Base-by-base conservation (phyloP, 257 asterid genomes). In the Solanum sitiens region DNA sequence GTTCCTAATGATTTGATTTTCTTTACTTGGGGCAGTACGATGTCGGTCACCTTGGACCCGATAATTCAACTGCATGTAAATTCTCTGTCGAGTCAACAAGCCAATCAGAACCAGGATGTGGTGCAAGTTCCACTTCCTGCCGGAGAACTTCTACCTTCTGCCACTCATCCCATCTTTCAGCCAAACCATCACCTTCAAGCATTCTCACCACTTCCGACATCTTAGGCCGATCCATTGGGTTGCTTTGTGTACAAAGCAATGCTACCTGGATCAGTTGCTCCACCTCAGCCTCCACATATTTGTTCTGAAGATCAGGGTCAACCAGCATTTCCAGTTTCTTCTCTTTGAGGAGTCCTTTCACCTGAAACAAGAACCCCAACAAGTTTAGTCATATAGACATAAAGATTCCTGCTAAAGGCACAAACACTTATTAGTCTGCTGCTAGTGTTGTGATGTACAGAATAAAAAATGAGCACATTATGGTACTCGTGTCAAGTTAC, bases 101-200 rank as follows among this genome's bases (percentile, higher is more conserved):
- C 94, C 94, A 92, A 68, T 91, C 92, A 6, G 93, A 91, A 63
- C 86, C 89, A 4, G 92, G 86, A 45, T 89, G 94, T 4, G 93
- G 92, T 15, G 89, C 91, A 27, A 92, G 88, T 80, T 92, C 93
- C 83, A 91, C 92, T 86, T 92, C 94, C 23, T 91, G 93, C 6
- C 94, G 93, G n/a, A 91, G 94, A 76, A 92, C 93, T 87, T 92
- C 94, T 21, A 91, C 94, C 89, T 92, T 91, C 84, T 92, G 94
- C 94, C 94, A 92, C 88, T 92, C 93, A n/a, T 92, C 94, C 94
- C 94, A 91, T 45, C 86, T 89, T 89, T 92, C 94, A 10, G 94
- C 94, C 91, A 92, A 85, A 44, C 94, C 94, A 42, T 91, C 94
- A 10, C 94, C 94, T 88, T 92, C 94, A 14, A 92, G 89, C 93